Evolutionary conservation across 2,329 filamentous ascomycete species (phyloP), one percentile per base, ranked within the genome.

Genomic region (Aotearoamyces nothofagi): DNA sequence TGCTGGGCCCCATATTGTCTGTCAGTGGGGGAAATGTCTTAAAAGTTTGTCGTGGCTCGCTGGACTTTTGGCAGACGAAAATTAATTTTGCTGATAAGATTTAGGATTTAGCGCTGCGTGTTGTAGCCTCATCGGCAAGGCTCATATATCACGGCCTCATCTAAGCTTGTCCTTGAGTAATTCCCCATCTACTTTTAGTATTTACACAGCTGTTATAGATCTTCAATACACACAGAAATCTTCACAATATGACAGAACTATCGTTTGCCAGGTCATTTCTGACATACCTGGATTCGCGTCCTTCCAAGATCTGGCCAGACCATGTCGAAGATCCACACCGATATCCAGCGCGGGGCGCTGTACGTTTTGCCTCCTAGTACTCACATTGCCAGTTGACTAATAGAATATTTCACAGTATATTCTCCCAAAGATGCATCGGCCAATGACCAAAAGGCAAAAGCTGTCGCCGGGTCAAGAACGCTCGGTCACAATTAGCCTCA

Each of bases 181-280:
- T n/a, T n/a, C n/a, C n/a, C n/a, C n/a, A n/a, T n/a, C n/a, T n/a
- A n/a, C n/a, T n/a, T n/a, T n/a, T n/a, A n/a, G n/a, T n/a, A n/a
- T n/a, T n/a, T n/a, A n/a, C n/a, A n/a, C n/a, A n/a, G n/a, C n/a
- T 13, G 12, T 4, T 16, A 24, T 5, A 32, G 11, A 11, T 27
- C n/a, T 22, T 9, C 28, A 13, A 17, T 14, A 15, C 26, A n/a
- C 6, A 24, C 10, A 24, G 9, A 13, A 29, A 17, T 5, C 8
- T 8, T 7, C 12, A 35, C 41, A 62, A 44, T 40, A 86, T 86
- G 78, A 66, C 78, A n/a, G 86, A 94, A 65, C 56, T 86, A 35
- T 60, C 72, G 28, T 96, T 94, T 53, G 78, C 83, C 43, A 83
- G 79, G 55, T 65, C 71, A 17, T 94, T 92, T 55, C 73, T 98